A percentile compares a stretch with the other conserved stretches of the same genome.
Conservation (phyloP, 2,329 filamentous ascomycete genomes). For the Myriosclerotinia duriaeana region DNA sequence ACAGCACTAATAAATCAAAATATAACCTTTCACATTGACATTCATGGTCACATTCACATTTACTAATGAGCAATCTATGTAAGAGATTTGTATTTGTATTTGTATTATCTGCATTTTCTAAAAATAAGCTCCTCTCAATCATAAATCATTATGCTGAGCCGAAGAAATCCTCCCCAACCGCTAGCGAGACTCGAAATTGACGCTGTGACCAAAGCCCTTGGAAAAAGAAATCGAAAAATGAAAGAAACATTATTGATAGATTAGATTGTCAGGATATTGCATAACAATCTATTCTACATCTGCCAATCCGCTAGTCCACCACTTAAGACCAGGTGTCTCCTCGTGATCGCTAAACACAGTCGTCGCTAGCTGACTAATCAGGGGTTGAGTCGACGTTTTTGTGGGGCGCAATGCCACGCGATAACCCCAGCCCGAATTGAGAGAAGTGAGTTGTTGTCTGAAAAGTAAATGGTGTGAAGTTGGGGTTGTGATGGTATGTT, state of each 20-base stretch:
- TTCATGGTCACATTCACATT: too few relatives aligned
- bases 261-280: not conserved
- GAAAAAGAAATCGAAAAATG: not conserved
- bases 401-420: not conserved
- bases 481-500: not conserved
- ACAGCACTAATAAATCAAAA: too few relatives aligned
- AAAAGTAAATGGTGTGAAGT: not conserved
- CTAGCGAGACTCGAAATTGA: not conserved
- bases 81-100: too few relatives aligned
- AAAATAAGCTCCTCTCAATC: not conserved
- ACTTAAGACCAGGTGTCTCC: not conserved
- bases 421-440: not conserved
- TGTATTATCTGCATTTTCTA: too few relatives aligned
- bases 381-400: not conserved
- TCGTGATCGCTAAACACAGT: not conserved
- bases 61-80: too few relatives aligned
- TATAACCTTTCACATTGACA: too few relatives aligned
- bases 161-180: too few relatives aligned
- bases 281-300: not conserved
- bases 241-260: not conserved
- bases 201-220: too few relatives aligned
- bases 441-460: not conserved
- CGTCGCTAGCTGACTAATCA: slow-evolving; percentile 1
- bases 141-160: not conserved
- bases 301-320: not conserved